Conservation (phyloP, 176 grass and related monocot species). For the Cenchrus americanus region DNA sequence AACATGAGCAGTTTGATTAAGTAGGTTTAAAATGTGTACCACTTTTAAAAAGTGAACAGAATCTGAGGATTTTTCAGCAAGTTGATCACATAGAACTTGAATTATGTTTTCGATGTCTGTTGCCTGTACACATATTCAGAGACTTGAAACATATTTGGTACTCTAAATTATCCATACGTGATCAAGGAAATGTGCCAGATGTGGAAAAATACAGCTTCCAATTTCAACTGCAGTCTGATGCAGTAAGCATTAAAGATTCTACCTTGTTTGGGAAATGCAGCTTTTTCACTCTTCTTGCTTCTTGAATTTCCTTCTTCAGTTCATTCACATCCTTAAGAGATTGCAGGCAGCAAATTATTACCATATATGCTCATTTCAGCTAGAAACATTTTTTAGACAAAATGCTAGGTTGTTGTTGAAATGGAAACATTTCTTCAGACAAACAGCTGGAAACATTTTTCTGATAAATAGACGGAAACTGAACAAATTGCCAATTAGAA, state of each 20-base stretch:
- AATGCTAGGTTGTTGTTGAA: too few relatives aligned
- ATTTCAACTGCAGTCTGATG: background rate
- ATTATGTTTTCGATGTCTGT: slow-evolving; percentile 79
- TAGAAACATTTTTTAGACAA: slow-evolving; percentile 6
- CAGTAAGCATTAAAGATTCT: background rate
- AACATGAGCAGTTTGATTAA: background rate
- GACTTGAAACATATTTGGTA: background rate
- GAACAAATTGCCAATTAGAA: slow-evolving; percentile 5
- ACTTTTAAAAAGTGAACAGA: slow-evolving; percentile 68
- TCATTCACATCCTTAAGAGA: slow-evolving; percentile 56
- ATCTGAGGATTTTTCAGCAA: slow-evolving; percentile 58
- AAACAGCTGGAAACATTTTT: too few relatives aligned
- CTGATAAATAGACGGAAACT: background rate
- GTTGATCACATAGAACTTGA: slow-evolving; percentile 62
- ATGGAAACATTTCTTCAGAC: too few relatives aligned
- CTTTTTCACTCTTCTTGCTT: slow-evolving; percentile 86
- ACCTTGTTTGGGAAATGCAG: slow-evolving; percentile 87
- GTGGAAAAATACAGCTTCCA: background rate
- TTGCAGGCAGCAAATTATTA: slow-evolving; percentile 11
- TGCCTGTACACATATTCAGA: slow-evolving; percentile 54
- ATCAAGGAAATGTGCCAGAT: background rate
- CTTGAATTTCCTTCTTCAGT: slow-evolving; percentile 66
- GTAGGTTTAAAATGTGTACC: slow-evolving; percentile 33
- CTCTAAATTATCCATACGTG: slow-evolving; percentile 6
- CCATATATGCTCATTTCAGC: slow-evolving; percentile 28